Percentiles rank a stretch among this genome's conserved stretches.
Evolutionary conservation across 176 grass and related monocot species (phyloP).

Genomic region (Tuctoria greenei): DNA sequence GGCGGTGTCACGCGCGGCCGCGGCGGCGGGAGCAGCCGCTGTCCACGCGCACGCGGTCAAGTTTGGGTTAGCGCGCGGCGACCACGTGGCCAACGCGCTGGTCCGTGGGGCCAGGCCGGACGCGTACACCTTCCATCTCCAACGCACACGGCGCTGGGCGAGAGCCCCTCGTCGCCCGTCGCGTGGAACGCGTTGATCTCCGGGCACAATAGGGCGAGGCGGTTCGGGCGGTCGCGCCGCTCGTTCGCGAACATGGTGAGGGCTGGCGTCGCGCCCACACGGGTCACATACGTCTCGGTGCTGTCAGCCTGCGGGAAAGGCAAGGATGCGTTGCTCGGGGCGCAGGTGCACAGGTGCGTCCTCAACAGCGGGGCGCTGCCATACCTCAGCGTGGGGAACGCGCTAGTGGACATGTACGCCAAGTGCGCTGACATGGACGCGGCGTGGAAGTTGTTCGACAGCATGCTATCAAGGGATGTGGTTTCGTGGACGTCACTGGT

Average conservation of each 20-base stretch:
- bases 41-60: constrained; percentile 29
- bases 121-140: too few relatives aligned
- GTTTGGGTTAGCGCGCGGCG: constrained; percentile 49
- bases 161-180: neutral
- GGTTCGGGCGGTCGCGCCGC: constrained; percentile 37
- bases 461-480: constrained; percentile 46
- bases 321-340: constrained; percentile 47
- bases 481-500: constrained; percentile 77
- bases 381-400: constrained; percentile 62
- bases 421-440: constrained; percentile 59
- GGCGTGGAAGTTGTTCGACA: constrained; percentile 56
- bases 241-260: constrained; percentile 58
- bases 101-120: constrained; percentile 40
- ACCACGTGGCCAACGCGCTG: constrained; percentile 54
- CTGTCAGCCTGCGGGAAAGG: constrained; percentile 36
- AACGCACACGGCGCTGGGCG: constrained; percentile 43
- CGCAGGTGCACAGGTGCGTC: constrained; percentile 37
- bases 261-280: constrained; percentile 32
- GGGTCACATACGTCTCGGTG: constrained; percentile 58
- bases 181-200: constrained; percentile 78
- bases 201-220: constrained; percentile 38
- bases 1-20: constrained; percentile 33
- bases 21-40: neutral
- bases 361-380: constrained; percentile 32
- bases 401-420: constrained; percentile 66